Base-by-base conservation (phyloP, 805 yeast species). In the Myxozyma vanderwaltii region DNA sequence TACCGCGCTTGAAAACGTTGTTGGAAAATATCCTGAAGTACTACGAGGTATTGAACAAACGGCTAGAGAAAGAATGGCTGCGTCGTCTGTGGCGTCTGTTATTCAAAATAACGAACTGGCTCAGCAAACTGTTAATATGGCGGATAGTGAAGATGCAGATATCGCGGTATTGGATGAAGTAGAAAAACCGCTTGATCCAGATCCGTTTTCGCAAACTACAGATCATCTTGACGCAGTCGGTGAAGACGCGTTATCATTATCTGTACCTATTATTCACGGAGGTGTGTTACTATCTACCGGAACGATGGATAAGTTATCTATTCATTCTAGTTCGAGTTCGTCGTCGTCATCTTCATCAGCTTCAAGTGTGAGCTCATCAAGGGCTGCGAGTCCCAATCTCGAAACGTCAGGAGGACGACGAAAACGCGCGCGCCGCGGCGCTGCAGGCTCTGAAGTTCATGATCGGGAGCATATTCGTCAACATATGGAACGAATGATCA, bases 41-140 rank as follows among this genome's bases (percentile, higher is more conserved):
- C 77, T 79, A 47, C 82, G 81, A 46, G 86, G 84, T 49, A 84
- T 87, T 79, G 77, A 78, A 63, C 75, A 72, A 41, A 84, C 89
- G 0, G 89, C 91, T 5, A 75, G 76, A 33, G 80, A 77, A 65
- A 77, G 91, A 61, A 72, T 71, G 45, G 39, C 61, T 12, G 26
- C 43, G 10, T 44, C 60, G 13, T 26, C 54, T 19, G 19, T 19
- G 29, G 5, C 2, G 3, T n/a, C 43, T 10, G 39, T 19, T 35
- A 8, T 12, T 10, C 12, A 24, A n/a, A n/a, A n/a, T n/a, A n/a
- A n/a, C n/a, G n/a, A n/a, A n/a, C n/a, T n/a, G 17, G 8, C 31
- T 24, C 48, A 44, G 35, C 15, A 24, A 15, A 26, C 15, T 3
- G 23, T 8, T 17, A 23, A 40, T 8, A 6, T 31, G 31, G 23